Percentiles rank a stretch among this genome's conserved stretches.
Conservation (phyloP, 2,329 filamentous ascomycete species). For the Claviceps pazoutovae region DNA sequence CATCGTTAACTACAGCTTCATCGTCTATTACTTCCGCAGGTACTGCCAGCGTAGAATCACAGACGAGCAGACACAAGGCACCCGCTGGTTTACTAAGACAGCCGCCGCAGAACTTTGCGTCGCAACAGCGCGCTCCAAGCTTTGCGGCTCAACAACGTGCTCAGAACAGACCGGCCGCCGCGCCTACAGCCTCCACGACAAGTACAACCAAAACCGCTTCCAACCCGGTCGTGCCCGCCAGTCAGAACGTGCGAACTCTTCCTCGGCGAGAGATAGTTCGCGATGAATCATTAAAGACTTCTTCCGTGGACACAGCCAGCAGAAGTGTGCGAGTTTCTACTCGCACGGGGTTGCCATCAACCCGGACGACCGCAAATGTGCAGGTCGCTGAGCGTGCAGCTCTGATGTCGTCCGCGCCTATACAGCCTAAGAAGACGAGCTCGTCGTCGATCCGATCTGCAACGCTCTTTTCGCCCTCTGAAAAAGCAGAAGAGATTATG, state of each 20-base stretch:
- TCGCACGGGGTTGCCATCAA: conserved; percentile 15
- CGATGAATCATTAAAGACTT: conserved; percentile 13
- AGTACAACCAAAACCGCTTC: conserved; percentile 15
- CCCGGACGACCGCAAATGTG: conserved; percentile 14
- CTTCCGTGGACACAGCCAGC: conserved; percentile 9
- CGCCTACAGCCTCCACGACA: conserved; percentile 12
- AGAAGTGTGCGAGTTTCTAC: conserved; percentile 17
- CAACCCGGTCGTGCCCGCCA: conserved; percentile 12
- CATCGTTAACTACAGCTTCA: conserved; percentile 7
- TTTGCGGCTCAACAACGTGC: conserved; percentile 53
- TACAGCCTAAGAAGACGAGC: conserved; percentile 14
- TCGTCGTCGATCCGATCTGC: conserved; percentile 22
- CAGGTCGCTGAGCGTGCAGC: conserved; percentile 18
- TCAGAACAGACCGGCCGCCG: conserved; percentile 31
- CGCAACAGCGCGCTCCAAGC: conserved; percentile 28
- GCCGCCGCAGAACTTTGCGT: conserved; percentile 51
- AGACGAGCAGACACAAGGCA: conserved; percentile 18
- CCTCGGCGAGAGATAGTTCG: conserved; percentile 15
- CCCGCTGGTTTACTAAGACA: conserved; percentile 33
- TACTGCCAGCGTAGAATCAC: conserved; percentile 18
- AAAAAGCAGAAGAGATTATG: conserved; percentile 34
- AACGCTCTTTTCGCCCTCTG: conserved; percentile 42
- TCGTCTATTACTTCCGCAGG: neutral
- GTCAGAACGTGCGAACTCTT: conserved; percentile 18
- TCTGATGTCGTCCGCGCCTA: conserved; percentile 13